These are phyloP conservation scores for Podila horticola DNA, from an alignment of 192 early-diverging fungal species.

Conservation along the genomic window DNA sequence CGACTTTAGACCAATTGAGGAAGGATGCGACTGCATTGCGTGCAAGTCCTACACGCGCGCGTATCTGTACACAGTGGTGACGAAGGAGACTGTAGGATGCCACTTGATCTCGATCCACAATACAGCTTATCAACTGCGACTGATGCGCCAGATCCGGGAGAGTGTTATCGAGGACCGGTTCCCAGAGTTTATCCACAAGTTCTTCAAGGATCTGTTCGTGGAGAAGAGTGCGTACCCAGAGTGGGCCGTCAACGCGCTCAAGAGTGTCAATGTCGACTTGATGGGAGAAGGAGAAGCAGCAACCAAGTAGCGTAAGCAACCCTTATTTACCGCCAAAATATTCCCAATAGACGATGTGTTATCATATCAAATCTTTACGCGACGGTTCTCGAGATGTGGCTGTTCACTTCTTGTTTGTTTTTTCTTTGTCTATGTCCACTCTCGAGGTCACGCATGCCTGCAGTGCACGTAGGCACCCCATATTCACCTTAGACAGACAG, in stretches of 20 bases:
- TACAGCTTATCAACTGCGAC: constrained; percentile 83
- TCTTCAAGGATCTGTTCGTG: constrained; percentile 73
- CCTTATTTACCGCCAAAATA: no score
- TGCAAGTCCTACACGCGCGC: constrained; percentile 80
- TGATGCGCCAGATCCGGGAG: constrained; percentile 82
- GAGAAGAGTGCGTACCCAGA: constrained; percentile 69
- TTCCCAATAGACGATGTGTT: no score
- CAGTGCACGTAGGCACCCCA: no score
- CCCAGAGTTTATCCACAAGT: constrained; percentile 75
- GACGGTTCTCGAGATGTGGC: no score
- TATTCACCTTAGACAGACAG: no score
- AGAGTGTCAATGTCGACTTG: constrained; percentile 75
- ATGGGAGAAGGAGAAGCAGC: constrained; percentile 10
- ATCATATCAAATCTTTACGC: no score
- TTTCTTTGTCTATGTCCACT: no score
- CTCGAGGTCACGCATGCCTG: no score
- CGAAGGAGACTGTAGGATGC: constrained; percentile 82
- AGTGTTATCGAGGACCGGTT: constrained; percentile 76
- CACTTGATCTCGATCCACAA: constrained; percentile 88
- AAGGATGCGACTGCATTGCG: constrained; percentile 79
- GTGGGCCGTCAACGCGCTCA: constrained; percentile 80
- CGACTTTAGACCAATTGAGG: constrained; percentile 80
- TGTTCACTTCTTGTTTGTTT: no score
- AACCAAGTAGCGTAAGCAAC: background rate
- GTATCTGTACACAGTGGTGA: constrained; percentile 74